Evolutionary conservation across 257 asterid genomes (phyloP), one percentile per base, ranked within the genome.

Genomic region (Linderniella brevidens): DNA sequence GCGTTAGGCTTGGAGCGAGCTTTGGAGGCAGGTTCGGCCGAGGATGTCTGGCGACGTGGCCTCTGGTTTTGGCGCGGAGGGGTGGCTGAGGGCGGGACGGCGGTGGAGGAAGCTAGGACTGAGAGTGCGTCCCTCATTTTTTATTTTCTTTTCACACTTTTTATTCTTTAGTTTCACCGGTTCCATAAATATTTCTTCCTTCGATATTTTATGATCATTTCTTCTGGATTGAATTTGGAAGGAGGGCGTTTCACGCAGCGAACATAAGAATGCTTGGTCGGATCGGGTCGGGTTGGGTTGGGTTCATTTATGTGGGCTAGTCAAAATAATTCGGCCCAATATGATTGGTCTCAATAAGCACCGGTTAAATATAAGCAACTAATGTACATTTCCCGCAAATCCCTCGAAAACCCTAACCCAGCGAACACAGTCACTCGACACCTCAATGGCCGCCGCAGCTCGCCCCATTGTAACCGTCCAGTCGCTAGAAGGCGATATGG

Each of bases 111-210:
- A 48, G 82, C 63, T 13, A 75, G 68, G 56, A 76, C 61, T 64
- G 75, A 69, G 35, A 82, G 59, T 11, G 88, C 77, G 72, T 77
- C 90, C 52, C 71, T 74, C 96, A 85, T 85, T 54, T 64, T n/a
- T 54, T 32, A n/a, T 29, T 29, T 39, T 15, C 5, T 13, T 39
- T 57, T 48, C 52, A n/a, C 32, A 25, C 32, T 25, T 3, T 25
- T 25, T 25, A 25, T 25, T 25, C 32, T 25, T 25, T 25, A 25
- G 4, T 25, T 25, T 25, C 32, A 25, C 32, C 32, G 32, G 6
- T 25, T 25, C 32, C 32, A 25, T 25, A 25, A 25, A 25, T 25
- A 25, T 25, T 25, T 2, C 6, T 25, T 6, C 6, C 32, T 25
- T 25, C 32, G 6, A 6, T 25, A 9, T 18, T 15, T 56, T 8